These are phyloP conservation scores for Marasmius sp. DNA, from an alignment of 1,284 basidiomycete genomes.

Conservation along the genomic window DNA sequence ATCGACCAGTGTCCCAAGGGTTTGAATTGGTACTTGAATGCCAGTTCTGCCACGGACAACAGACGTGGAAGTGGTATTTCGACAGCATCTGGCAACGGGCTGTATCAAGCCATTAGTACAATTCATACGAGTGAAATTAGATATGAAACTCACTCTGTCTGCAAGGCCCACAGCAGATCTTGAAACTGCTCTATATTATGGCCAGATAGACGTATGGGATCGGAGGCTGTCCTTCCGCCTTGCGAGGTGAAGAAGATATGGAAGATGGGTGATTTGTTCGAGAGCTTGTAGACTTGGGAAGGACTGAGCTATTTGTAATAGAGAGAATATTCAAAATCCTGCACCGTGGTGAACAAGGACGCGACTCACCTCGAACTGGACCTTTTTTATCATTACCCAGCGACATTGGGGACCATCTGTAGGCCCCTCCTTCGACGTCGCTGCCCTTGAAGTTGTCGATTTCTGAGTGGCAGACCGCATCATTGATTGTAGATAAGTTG, in stretches of 20 bases:
- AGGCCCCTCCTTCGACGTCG: neutral
- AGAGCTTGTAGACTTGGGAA: neutral
- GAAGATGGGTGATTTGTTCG: neutral
- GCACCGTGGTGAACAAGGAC: neutral
- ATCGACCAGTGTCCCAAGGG: constrained; percentile 3
- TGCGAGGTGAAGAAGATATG: neutral
- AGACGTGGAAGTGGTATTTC: constrained; percentile 1
- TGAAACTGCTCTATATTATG: constrained; percentile 5
- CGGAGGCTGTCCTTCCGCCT: neutral
- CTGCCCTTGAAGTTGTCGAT: neutral
- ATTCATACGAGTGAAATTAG: neutral
- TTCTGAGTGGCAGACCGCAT: neutral
- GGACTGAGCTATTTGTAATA: neutral
- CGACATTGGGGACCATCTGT: neutral
- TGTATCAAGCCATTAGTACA: neutral
- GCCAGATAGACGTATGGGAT: constrained; percentile 5
- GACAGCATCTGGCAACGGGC: constrained; percentile 4
- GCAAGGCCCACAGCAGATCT: constrained; percentile 4
- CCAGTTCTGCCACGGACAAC: constrained; percentile 7
- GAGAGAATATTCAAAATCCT: neutral
- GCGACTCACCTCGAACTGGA: neutral
- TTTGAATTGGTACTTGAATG: constrained; percentile 1
- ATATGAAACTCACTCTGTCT: neutral
- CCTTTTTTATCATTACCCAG: neutral
- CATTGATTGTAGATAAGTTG: neutral